Percentiles rank a stretch among this genome's conserved stretches.
phyloP scores from a whole-genome alignment of 2,329 filamentous ascomycete genomes.

The Lachnellula occidentalis region DNA sequence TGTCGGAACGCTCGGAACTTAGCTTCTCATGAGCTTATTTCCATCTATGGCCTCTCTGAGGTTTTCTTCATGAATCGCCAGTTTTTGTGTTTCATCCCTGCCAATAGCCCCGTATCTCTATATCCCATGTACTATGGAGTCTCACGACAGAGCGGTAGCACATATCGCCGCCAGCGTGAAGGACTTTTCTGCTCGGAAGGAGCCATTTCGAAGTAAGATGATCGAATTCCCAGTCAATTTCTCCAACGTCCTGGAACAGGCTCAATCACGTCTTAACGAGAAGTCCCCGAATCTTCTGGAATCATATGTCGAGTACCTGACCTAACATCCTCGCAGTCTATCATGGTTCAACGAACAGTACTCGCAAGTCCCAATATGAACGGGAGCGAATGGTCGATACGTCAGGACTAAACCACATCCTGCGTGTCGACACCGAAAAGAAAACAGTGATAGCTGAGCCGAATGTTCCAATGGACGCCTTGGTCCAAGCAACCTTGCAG shows the following conservation, averaged over 20 bases:
- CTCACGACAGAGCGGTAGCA: slow-evolving; percentile 18
- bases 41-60: not conserved
- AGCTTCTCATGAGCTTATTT: not conserved
- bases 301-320: too few species aligned
- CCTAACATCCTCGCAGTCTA: slow-evolving; percentile 34
- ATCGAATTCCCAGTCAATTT: not conserved
- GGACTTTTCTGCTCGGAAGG: slow-evolving; percentile 18
- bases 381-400: slow-evolving; percentile 36
- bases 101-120: too few species aligned
- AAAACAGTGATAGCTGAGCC: slow-evolving; percentile 54
- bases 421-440: slow-evolving; percentile 37
- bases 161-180: slow-evolving; percentile 13
- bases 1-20: not conserved
- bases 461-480: slow-evolving; percentile 61
- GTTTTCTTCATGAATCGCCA: not conserved
- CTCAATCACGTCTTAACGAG: not conserved
- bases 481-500: slow-evolving; percentile 50
- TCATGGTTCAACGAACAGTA: slow-evolving; percentile 51
- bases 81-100: too few species aligned
- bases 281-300: too few species aligned
- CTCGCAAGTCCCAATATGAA: slow-evolving; percentile 32
- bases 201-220: not conserved
- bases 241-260: not conserved
- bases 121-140: slow-evolving; percentile 15
- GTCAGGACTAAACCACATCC: slow-evolving; percentile 40